Evolutionary conservation across 2,329 filamentous ascomycete species (phyloP).

Genomic region (Calonectria hongkongensis): DNA sequence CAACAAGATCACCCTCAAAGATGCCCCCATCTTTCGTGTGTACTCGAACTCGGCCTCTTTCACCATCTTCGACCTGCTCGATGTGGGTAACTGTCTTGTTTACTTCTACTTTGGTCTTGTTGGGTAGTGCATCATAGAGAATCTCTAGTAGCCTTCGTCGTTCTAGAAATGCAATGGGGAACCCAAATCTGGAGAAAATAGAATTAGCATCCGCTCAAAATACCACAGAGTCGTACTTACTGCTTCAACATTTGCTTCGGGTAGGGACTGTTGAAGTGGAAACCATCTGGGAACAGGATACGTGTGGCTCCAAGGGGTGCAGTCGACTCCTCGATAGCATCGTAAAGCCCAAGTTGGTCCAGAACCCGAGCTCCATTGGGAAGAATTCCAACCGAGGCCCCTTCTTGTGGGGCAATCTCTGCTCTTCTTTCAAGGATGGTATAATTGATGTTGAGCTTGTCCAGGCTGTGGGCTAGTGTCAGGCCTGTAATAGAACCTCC

Average conservation of each 20-base stretch:
- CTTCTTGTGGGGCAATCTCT: slow-evolving; percentile 65
- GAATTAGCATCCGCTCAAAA: not conserved
- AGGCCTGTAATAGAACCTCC: slow-evolving; percentile 42
- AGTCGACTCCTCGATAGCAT: slow-evolving; percentile 5
- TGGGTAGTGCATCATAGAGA: not conserved
- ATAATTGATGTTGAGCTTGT: slow-evolving; percentile 63
- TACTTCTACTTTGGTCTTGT: not conserved
- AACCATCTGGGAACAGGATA: slow-evolving; percentile 2
- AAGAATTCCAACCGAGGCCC: slow-evolving; percentile 68
- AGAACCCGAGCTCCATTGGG: slow-evolving; percentile 66
- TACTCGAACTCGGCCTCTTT: not conserved
- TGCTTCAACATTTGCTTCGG: not conserved
- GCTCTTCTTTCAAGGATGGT: slow-evolving; percentile 66
- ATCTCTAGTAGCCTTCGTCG: slow-evolving; percentile 11
- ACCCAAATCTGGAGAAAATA: not conserved
- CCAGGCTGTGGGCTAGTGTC: slow-evolving; percentile 40
- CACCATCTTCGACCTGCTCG: not conserved
- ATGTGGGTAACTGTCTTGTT: slow-evolving; percentile 18
- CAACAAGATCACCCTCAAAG: slow-evolving; percentile 8
- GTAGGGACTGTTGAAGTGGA: slow-evolving; percentile 3
- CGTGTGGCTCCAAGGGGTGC: slow-evolving; percentile 4
- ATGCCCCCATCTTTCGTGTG: not conserved
- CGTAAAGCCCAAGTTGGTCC: slow-evolving; percentile 61
- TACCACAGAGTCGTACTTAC: not conserved
- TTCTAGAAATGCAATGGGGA: slow-evolving; percentile 11